Base-by-base conservation (phyloP, 805 yeast genomes). In the Kuraishia borneana region DNA sequence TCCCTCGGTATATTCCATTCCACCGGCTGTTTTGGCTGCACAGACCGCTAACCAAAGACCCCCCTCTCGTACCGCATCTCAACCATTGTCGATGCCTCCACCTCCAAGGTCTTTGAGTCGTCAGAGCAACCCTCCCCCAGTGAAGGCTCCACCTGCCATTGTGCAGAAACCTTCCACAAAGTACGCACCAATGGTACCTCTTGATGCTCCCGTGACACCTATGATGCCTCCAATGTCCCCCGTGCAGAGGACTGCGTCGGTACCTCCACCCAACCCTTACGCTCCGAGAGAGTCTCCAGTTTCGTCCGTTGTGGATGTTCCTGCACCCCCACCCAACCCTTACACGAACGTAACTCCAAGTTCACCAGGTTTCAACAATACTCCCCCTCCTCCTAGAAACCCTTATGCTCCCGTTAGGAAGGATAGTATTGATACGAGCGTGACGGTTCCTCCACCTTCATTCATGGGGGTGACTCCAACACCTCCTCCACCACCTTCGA, bases 231-330 rank as follows among this genome's bases (percentile, higher is more conserved):
- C 23, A 10, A 10, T 10, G 23, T 8, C 23, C 23, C 10, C 10
- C 7, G 7, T 10, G 10, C 7, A 21, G 7, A 10, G 23, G 23
- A 21, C 7, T 21, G 23, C 20, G 4, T 36, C 39, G 16, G 23
- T 23, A 10, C 26, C 31, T 13, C 31, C 36, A 13, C 26, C 31
- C 2, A 30, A 57, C 34, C 63, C 63, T 14, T 59, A 58, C 41
- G 60, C 61, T 31, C 63, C 66, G 34, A 51, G 51, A 23, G 46
- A 48, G 13, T 49, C 42, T 31, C 42, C 35, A 6, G 36, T 36
- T 6, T 47, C 43, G 21, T 18, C 29, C n/a, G n/a, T n/a, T 25
- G 19, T 21, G 8, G 17, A 14, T 16, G 20, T 26, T 12, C 28
- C 34, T 16, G 34, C 26, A 3, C 28, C 29, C 10, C 29, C 18